Conservation (phyloP, 1,284 basidiomycete genomes). For the Apiotrichum montevideense region DNA sequence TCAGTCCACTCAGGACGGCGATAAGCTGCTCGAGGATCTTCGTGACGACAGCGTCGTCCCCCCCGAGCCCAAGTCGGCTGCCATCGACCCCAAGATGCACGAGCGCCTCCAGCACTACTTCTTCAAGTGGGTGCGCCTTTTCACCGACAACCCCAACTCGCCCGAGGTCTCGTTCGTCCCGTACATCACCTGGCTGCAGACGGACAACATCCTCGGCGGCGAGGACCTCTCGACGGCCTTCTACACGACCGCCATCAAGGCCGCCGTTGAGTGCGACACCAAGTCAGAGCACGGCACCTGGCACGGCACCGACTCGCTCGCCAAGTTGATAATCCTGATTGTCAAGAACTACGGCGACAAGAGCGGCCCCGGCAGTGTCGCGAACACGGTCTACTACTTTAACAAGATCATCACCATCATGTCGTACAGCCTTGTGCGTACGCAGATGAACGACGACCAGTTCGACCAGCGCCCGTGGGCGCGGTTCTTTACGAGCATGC, state of each 20-base stretch:
- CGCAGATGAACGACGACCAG: slow-evolving; percentile 83
- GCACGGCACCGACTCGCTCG: slow-evolving; percentile 90
- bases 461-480: slow-evolving; percentile 99
- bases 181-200: slow-evolving; percentile 94
- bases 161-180: slow-evolving; percentile 95
- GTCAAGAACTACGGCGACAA: slow-evolving; percentile 83
- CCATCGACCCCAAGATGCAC: slow-evolving; percentile 46
- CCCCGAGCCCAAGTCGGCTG: slow-evolving; percentile 20
- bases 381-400: slow-evolving; percentile 95
- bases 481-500: slow-evolving; percentile 93
- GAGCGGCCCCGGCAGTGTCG: slow-evolving; percentile 69
- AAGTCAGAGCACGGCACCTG: slow-evolving; percentile 75
- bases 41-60: slow-evolving; percentile 19
- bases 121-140: slow-evolving; percentile 87
- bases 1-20: slow-evolving; percentile 31
- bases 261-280: slow-evolving; percentile 79
- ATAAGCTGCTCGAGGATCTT: slow-evolving; percentile 44
- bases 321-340: slow-evolving; percentile 91
- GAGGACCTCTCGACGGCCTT: slow-evolving; percentile 97
- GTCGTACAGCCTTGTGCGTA: slow-evolving; percentile 87
- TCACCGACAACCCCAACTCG: slow-evolving; percentile 58
- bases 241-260: slow-evolving; percentile 95
- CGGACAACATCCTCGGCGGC: slow-evolving; percentile 91
- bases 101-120: slow-evolving; percentile 56
- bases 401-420: slow-evolving; percentile 98